Percentiles rank a stretch among this genome's conserved stretches.
These are phyloP conservation scores for Talaromyces atroroseus DNA, from an alignment of 2,329 filamentous ascomycete species.

Conservation along the genomic window DNA sequence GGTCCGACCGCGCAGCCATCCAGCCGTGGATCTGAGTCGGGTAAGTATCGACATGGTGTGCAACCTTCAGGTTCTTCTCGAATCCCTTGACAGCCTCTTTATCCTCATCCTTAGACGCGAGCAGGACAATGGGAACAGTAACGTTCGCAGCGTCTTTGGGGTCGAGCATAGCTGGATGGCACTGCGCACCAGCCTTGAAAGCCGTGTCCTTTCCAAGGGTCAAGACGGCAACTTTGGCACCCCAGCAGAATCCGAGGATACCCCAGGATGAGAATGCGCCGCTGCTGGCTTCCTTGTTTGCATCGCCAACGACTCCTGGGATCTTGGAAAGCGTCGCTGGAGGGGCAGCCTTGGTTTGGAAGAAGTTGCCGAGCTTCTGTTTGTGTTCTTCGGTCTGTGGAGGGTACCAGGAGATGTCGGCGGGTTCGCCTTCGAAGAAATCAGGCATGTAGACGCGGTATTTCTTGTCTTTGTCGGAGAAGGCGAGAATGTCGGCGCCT, in stretches of 20 bases:
- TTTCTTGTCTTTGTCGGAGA: conserved; percentile 59
- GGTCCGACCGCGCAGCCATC: conserved; percentile 41
- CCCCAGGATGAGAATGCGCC: conserved; percentile 47
- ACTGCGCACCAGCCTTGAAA: conserved; percentile 54
- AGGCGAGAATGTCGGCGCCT: conserved; percentile 58
- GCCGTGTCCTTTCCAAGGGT: conserved; percentile 45
- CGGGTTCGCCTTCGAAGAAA: conserved; percentile 75
- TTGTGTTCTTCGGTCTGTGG: conserved; percentile 57
- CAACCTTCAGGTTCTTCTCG: conserved; percentile 32
- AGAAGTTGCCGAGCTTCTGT: conserved; percentile 56
- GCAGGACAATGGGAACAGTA: conserved; percentile 52
- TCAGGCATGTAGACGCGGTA: conserved; percentile 90
- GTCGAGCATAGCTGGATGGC: conserved; percentile 58
- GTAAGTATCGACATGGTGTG: conserved; percentile 42
- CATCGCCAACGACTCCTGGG: conserved; percentile 50
- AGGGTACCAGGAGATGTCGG: conserved; percentile 56
- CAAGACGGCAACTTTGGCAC: conserved; percentile 53
- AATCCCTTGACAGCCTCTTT: conserved; percentile 43
- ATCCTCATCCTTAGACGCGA: conserved; percentile 54
- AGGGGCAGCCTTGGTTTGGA: conserved; percentile 52
- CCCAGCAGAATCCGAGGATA: conserved; percentile 59
- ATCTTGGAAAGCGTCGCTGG: conserved; percentile 53
- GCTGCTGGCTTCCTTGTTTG: conserved; percentile 42
- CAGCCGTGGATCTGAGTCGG: conserved; percentile 41
- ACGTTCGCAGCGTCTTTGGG: conserved; percentile 52